Conservation (phyloP, 2,329 filamentous ascomycete genomes). For the Trichoderma koningii region DNA sequence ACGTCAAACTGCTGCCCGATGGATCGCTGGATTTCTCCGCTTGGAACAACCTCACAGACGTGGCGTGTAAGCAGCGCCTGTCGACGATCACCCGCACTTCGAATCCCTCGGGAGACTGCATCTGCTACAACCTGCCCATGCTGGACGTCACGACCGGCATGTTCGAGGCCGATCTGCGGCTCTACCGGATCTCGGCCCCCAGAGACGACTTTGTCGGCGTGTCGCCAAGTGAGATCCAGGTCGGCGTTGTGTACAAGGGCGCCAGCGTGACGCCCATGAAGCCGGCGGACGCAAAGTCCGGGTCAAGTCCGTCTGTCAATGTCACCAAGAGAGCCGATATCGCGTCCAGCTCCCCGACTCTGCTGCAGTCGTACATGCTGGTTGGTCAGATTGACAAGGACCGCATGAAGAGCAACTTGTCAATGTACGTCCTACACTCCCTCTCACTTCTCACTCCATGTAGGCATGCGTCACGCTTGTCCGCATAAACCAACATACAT, state of each 20-base stretch:
- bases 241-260: slow-evolving; percentile 56
- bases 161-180: slow-evolving; percentile 75
- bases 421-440: slow-evolving; percentile 55
- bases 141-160: slow-evolving; percentile 67
- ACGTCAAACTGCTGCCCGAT: slow-evolving; percentile 44
- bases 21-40: slow-evolving; percentile 55
- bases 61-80: slow-evolving; percentile 63
- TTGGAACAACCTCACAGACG: slow-evolving; percentile 58
- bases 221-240: slow-evolving; percentile 53
- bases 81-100: slow-evolving; percentile 56
- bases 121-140: slow-evolving; percentile 80
- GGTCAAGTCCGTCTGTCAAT: slow-evolving; percentile 34
- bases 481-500: too few relatives aligned
- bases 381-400: slow-evolving; percentile 66
- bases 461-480: too few relatives aligned
- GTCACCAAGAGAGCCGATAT: slow-evolving; percentile 31
- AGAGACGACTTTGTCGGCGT: slow-evolving; percentile 57
- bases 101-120: slow-evolving; percentile 75
- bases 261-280: slow-evolving; percentile 44
- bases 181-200: slow-evolving; percentile 69
- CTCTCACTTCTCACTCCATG: too few relatives aligned
- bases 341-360: slow-evolving; percentile 36
- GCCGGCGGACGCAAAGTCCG: slow-evolving; percentile 15
- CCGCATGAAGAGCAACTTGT: slow-evolving; percentile 57
- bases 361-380: slow-evolving; percentile 67